Evolutionary conservation across 2,329 filamentous ascomycete genomes (phyloP).

Genomic region (Microsporum canis): DNA sequence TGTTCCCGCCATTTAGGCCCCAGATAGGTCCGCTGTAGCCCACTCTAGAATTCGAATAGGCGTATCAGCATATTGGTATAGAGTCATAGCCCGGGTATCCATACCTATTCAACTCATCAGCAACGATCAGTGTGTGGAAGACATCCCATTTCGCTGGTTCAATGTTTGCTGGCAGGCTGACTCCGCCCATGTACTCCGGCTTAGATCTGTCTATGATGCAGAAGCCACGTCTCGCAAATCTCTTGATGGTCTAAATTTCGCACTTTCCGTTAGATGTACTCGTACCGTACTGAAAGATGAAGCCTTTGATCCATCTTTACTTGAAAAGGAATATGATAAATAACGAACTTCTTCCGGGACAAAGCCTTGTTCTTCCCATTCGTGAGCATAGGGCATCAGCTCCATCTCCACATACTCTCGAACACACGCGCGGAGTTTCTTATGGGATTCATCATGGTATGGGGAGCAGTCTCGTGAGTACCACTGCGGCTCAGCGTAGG

Average conservation of each 20-base stretch:
- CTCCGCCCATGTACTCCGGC: constrained; percentile 29
- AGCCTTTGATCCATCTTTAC: not conserved
- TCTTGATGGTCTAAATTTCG: constrained; percentile 24
- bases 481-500: constrained; percentile 12
- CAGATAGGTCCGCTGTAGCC: constrained; percentile 48
- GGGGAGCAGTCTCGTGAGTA: constrained; percentile 26
- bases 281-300: not conserved
- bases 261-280: not conserved
- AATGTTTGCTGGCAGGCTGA: constrained; percentile 37
- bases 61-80: not conserved
- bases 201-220: constrained; percentile 29
- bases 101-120: constrained; percentile 39
- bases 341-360: constrained; percentile 34
- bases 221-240: constrained; percentile 33
- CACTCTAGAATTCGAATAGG: constrained; percentile 30
- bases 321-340: not conserved
- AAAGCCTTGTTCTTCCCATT: constrained; percentile 51
- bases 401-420: constrained; percentile 50
- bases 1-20: constrained; percentile 48
- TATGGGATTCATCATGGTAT: constrained; percentile 54
- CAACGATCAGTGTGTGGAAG: constrained; percentile 46
- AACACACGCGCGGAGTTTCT: constrained; percentile 45
- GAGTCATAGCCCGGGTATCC: not conserved
- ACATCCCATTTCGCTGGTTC: constrained; percentile 42
- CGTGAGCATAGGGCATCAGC: constrained; percentile 47